Evolutionary conservation across 2,329 filamentous ascomycete genomes (phyloP), one percentile per base, ranked within the genome.

Genomic region (Fusarium burgessii): DNA sequence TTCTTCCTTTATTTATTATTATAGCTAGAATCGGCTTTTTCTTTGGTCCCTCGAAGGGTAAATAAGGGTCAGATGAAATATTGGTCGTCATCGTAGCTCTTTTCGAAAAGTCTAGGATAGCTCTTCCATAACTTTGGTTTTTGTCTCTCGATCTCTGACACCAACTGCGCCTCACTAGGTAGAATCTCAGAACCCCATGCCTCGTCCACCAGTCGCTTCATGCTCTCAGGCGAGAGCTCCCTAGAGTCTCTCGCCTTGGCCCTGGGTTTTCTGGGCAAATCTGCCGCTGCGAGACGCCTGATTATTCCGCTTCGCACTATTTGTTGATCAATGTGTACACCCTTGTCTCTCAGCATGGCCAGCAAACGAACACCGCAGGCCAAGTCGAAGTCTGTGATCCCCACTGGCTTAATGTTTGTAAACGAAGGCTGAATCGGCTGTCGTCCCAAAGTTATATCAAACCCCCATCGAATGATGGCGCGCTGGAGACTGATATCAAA

Each of bases 401-500:
- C 69, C 33, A 55, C 15, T 9, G 66, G 36, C 23, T 63, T 61
- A 17, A 58, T 32, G 10, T 33, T 59, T n/a, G 68, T 33, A 12
- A 75, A 58, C 13, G 74, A 54, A 33, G 46, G 25, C 18, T 38
- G 51, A 12, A 47, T 52, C 11, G 77, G 74, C 32, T 68, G 42
- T 27, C 70, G 70, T 5, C 77, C 75, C 27, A 80, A 56, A 15
- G 77, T 79, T 52, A 80, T 75, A 60, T 83, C 78, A 58, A 88
- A 87, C 0, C 83, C 82, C 80, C 83, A 86, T 38, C 84, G 78
- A 12, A 87, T 67, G 18, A 87, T 80, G 5, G 76, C 74, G 3
- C 78, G 77, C 56, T 86, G 78, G 23, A 87, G 61, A 52, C 35
- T 29, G 73, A 74, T 14, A 66, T 81, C 77, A 66, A 89, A 88